Percentiles rank a stretch among this genome's conserved stretches.
Evolutionary conservation across 2,329 filamentous ascomycete species (phyloP).

Genomic region (Thelonectria olida): DNA sequence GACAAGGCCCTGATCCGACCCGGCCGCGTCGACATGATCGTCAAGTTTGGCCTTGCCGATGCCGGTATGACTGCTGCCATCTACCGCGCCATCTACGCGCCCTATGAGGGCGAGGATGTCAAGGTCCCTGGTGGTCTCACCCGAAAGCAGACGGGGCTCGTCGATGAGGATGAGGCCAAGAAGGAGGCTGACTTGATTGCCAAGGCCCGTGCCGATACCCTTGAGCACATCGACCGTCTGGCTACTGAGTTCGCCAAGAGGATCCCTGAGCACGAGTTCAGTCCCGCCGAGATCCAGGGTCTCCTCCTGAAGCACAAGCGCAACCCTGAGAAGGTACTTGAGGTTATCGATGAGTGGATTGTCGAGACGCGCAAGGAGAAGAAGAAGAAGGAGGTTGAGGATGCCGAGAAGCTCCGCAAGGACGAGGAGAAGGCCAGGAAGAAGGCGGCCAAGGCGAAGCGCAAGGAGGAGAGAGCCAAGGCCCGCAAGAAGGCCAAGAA

Average conservation of each 20-base stretch:
- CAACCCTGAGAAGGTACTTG: slow-evolving; percentile 58
- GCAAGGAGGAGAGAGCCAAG: slow-evolving; percentile 38
- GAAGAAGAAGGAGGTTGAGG: slow-evolving; percentile 54
- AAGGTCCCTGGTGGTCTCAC: slow-evolving; percentile 3
- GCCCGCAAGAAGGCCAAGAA: slow-evolving; percentile 38
- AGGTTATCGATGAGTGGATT: slow-evolving; percentile 59
- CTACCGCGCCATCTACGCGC: slow-evolving; percentile 67
- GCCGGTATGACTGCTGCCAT: slow-evolving; percentile 61
- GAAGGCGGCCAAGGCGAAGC: slow-evolving; percentile 42
- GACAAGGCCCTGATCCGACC: slow-evolving; percentile 71
- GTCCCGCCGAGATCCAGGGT: slow-evolving; percentile 69
- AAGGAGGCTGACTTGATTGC: slow-evolving; percentile 44
- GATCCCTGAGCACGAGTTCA: slow-evolving; percentile 66
- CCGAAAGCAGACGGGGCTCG: slow-evolving; percentile 20
- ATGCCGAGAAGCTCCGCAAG: slow-evolving; percentile 52
- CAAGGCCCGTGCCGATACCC: slow-evolving; percentile 46
- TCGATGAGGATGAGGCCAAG: slow-evolving; percentile 36
- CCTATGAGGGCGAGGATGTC: slow-evolving; percentile 51
- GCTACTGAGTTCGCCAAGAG: slow-evolving; percentile 58
- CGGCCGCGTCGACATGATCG: slow-evolving; percentile 68
- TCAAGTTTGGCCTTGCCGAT: slow-evolving; percentile 66
- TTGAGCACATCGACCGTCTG: slow-evolving; percentile 54
- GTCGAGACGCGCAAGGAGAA: slow-evolving; percentile 58
- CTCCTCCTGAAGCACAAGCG: slow-evolving; percentile 66
- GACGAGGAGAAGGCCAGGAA: slow-evolving; percentile 46